These are phyloP conservation scores for Mucor plumbeus DNA, from an alignment of 371 early-diverging fungal species.

Conservation along the genomic window DNA sequence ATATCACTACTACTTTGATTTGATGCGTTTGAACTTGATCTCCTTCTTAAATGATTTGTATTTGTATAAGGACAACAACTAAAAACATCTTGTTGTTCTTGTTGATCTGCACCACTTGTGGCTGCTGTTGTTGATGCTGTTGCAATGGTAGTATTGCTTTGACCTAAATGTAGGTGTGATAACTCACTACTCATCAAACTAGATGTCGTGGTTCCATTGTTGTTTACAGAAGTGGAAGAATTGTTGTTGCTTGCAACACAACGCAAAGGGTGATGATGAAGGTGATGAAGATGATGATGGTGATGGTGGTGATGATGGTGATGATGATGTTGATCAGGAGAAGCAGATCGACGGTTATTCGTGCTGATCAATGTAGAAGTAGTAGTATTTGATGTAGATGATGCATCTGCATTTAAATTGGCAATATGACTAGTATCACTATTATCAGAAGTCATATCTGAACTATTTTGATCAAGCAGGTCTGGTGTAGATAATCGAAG, in stretches of 20 bases:
- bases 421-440: neutral
- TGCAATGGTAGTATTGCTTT: neutral
- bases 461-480: slow-evolving; percentile 1
- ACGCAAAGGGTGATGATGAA: slow-evolving; percentile 18
- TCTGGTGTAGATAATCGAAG: slow-evolving; percentile 41
- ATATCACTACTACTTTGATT: slow-evolving; percentile 24
- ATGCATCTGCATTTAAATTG: neutral
- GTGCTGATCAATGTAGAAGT: slow-evolving; percentile 2
- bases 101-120: neutral
- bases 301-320: slow-evolving; percentile 23
- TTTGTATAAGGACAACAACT: neutral
- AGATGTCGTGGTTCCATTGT: neutral
- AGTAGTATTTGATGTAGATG: neutral
- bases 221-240: neutral
- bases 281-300: neutral
- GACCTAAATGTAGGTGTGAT: slow-evolving; percentile 19
- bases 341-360: slow-evolving; percentile 33
- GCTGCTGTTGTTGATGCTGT: neutral
- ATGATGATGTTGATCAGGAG: slow-evolving; percentile 37
- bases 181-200: slow-evolving; percentile 13
- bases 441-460: neutral
- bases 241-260: neutral
- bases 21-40: slow-evolving; percentile 48
- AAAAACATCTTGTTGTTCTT: slow-evolving; percentile 10
- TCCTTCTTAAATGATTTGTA: slow-evolving; percentile 31